Base-by-base conservation (phyloP, 345 rosid species). In the Pugionium dolabratum region DNA sequence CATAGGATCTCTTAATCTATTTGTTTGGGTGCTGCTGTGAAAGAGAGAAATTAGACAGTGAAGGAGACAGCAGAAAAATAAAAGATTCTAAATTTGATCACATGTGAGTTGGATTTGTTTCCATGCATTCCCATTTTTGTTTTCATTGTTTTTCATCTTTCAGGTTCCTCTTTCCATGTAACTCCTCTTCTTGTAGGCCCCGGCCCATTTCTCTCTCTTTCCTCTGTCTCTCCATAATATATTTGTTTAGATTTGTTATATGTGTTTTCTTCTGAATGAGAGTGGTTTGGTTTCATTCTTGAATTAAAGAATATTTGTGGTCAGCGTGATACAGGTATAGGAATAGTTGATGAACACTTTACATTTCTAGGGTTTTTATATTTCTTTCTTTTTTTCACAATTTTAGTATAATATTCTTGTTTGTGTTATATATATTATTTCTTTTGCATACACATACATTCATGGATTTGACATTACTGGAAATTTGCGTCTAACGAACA, bases 61-160 rank as follows among this genome's bases (percentile, higher is more conserved):
- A 74, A 54, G 55, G 53, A 44, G 62, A 73, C 54, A 47, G 45
- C 51, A 59, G 64, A 73, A 73, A 66, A 66, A 54, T 53, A 61
- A 74, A 67, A 67, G 77, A 67, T 74, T 73, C 73, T 55, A 67
- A 74, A 67, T 74, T 74, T 74, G 77, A 73, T 67, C 64, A 67
- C 77, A 74, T 74, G 77, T 74, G 77, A 74, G 73, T 74, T 62
- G 77, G 77, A 74, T 74, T 74, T 74, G 77, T 67, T 74, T 74
- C 68, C 59, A 67, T 73, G 67, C 67, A 73, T 74, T 74, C 68
- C 77, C 64, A 67, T 31, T 74, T 74, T 74, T 74, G 77, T 67
- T 46, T 67, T 74, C 69, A 3, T 60, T 66, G 73, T 67, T 67
- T 63, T 67, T 67, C 77, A 65, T 53, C 73, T 67, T 73, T 66